These are phyloP conservation scores for Colletotrichum karsti DNA, from an alignment of 2,329 filamentous ascomycete genomes.

Conservation along the genomic window DNA sequence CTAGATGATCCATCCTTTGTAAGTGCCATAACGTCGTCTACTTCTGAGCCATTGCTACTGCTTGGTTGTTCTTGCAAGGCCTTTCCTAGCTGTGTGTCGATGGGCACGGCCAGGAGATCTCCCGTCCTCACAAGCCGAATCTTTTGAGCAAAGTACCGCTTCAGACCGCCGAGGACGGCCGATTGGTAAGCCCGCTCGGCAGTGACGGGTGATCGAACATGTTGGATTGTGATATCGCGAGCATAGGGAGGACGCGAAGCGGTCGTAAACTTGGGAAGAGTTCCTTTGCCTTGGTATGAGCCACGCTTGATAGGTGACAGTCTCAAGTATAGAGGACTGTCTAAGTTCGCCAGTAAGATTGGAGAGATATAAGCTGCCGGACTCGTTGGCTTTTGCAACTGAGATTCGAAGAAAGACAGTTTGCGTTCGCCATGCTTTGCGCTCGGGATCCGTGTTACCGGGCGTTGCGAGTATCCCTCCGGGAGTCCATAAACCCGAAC, in stretches of 20 bases:
- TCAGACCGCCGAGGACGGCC: conserved; percentile 85
- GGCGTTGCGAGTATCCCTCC: conserved; percentile 72
- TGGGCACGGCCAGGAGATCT: conserved; percentile 87
- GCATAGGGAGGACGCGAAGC: conserved; percentile 66
- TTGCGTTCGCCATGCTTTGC: conserved; percentile 60
- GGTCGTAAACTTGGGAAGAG: conserved; percentile 63
- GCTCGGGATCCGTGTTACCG: conserved; percentile 68
- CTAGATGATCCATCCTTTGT: conserved; percentile 43
- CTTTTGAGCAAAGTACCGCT: conserved; percentile 86
- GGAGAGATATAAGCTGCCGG: conserved; percentile 82
- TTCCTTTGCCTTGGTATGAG: conserved; percentile 57
- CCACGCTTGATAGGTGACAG: conserved; percentile 74
- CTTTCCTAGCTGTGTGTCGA: conserved; percentile 86
- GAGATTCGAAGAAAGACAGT: conserved; percentile 73
- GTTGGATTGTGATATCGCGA: conserved; percentile 84
- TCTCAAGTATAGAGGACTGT: conserved; percentile 79
- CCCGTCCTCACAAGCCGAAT: conserved; percentile 85
- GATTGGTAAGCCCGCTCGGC: conserved; percentile 87
- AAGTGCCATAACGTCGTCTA: conserved; percentile 75
- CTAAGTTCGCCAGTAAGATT: conserved; percentile 85
- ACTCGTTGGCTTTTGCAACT: conserved; percentile 67
- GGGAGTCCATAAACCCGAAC: conserved; percentile 90
- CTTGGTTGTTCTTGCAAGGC: conserved; percentile 78
- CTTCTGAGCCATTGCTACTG: conserved; percentile 66
- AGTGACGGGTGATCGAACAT: conserved; percentile 88